These are phyloP conservation scores for Trapa bicornis DNA, from an alignment of 345 rosid genomes.

Conservation along the genomic window DNA sequence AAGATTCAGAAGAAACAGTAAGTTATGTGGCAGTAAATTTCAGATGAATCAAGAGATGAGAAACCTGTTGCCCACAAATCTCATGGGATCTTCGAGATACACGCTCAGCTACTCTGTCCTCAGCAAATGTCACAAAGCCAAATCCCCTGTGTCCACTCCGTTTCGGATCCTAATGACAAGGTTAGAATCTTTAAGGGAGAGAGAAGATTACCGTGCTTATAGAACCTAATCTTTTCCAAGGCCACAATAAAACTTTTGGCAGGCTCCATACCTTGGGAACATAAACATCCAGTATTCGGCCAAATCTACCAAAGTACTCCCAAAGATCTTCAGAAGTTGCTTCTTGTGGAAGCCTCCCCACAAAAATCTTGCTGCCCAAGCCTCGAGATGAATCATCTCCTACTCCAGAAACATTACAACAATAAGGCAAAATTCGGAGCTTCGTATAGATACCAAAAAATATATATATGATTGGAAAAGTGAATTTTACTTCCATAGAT, in stretches of 20 bases:
- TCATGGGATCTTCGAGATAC: conserved; percentile 86
- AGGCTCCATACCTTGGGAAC: conserved; percentile 42
- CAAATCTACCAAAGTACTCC: conserved; percentile 87
- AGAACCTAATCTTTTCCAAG: neutral
- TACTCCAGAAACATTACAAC: conserved; percentile 14
- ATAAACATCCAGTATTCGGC: conserved; percentile 79
- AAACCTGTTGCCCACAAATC: conserved; percentile 96
- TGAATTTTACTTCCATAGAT: conserved; percentile 64
- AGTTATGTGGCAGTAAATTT: neutral
- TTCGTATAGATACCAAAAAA: neutral
- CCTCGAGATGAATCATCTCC: conserved; percentile 64
- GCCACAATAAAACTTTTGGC: neutral
- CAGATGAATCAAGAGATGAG: neutral
- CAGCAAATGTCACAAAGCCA: conserved; percentile 90
- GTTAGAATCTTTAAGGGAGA: conserved; percentile 4
- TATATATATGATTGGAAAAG: conserved; percentile 1
- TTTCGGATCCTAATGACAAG: conserved; percentile 63
- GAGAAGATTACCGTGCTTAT: neutral
- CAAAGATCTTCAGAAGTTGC: conserved; percentile 77
- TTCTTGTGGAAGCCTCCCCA: conserved; percentile 97
- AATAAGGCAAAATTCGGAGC: neutral
- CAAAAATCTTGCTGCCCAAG: conserved; percentile 83
- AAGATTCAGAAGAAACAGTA: neutral
- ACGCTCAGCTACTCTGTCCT: conserved; percentile 91
- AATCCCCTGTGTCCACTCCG: conserved; percentile 95